phyloP scores from a whole-genome alignment of 2,329 filamentous ascomycete species.

The Claviceps quebecensis region DNA sequence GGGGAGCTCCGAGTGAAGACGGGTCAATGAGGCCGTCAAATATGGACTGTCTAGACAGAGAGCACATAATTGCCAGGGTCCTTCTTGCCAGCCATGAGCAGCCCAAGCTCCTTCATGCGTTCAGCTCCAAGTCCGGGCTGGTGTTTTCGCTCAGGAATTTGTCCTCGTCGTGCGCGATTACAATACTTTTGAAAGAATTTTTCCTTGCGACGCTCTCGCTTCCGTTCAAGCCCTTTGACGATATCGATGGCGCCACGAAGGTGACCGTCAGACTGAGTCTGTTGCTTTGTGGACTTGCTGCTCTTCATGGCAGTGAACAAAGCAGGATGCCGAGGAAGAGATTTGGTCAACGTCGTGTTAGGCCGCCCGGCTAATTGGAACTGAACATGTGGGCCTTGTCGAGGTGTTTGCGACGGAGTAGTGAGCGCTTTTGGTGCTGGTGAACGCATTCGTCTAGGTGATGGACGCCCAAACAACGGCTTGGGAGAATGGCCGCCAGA shows the following conservation, averaged over 20 bases:
- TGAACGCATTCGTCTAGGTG: constrained; percentile 56
- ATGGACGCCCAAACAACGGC: constrained; percentile 47
- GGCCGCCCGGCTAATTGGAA: constrained; percentile 40
- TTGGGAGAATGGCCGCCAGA: constrained; percentile 25
- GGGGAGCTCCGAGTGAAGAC: not conserved
- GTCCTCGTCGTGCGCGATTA: constrained; percentile 61
- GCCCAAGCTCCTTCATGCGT: constrained; percentile 69
- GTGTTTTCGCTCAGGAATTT: constrained; percentile 48
- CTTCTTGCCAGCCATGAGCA: constrained; percentile 72
- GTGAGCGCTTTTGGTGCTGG: constrained; percentile 43
- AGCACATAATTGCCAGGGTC: constrained; percentile 65
- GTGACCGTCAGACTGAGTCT: constrained; percentile 39
- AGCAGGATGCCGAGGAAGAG: constrained; percentile 66
- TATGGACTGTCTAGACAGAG: constrained; percentile 40
- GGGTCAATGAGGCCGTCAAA: not conserved
- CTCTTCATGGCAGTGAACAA: constrained; percentile 45
- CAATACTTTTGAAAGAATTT: constrained; percentile 86
- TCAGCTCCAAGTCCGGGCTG: constrained; percentile 78
- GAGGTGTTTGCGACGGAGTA: constrained; percentile 25
- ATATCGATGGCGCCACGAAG: constrained; percentile 93
- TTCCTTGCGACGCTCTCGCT: constrained; percentile 82
- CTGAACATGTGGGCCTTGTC: constrained; percentile 22
- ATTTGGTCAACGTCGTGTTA: constrained; percentile 65
- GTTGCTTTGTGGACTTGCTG: constrained; percentile 22
- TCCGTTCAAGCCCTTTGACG: constrained; percentile 88